A percentile compares a stretch with the other conserved stretches of the same genome.
These are phyloP conservation scores for Ophiocordyceps camponoti-floridani DNA, from an alignment of 2,329 filamentous ascomycete species.

Conservation along the genomic window DNA sequence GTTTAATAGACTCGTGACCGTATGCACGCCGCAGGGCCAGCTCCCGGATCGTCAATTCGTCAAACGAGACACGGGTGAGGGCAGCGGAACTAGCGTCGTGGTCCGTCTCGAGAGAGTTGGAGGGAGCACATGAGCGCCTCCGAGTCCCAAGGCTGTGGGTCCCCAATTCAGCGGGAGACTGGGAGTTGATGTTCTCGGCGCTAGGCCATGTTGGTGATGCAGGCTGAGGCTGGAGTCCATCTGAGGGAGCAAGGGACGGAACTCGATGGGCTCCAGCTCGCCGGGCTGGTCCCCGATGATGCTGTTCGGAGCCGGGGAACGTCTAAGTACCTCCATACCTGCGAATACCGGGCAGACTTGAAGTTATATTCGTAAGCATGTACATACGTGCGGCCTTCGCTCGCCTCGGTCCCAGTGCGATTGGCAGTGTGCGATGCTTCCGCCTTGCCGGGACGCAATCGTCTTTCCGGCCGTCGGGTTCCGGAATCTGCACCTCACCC, in stretches of 20 bases:
- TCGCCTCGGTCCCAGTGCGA: background rate
- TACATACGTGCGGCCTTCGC: background rate
- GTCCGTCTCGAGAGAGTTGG: background rate
- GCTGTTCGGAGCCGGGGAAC: background rate
- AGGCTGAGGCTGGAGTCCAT: too few species aligned
- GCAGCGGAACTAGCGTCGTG: background rate
- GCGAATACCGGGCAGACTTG: too few species aligned
- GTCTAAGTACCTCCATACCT: too few species aligned
- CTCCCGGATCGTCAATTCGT: background rate
- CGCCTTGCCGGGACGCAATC: too few species aligned
- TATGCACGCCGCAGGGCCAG: too few species aligned
- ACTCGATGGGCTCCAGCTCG: background rate
- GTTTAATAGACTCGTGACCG: too few species aligned
- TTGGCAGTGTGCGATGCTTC: background rate
- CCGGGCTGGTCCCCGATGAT: background rate
- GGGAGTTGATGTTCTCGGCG: background rate
- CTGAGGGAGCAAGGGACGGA: background rate
- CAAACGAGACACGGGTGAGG: background rate
- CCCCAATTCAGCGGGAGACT: background rate
- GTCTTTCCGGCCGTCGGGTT: background rate
- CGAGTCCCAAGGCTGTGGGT: background rate
- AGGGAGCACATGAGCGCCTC: background rate
- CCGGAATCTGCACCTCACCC: too few species aligned
- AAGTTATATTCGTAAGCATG: too few species aligned
- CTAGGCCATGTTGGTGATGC: background rate